Conservation (phyloP, 352 stramenopile species). For the Phytophthora meadii region DNA sequence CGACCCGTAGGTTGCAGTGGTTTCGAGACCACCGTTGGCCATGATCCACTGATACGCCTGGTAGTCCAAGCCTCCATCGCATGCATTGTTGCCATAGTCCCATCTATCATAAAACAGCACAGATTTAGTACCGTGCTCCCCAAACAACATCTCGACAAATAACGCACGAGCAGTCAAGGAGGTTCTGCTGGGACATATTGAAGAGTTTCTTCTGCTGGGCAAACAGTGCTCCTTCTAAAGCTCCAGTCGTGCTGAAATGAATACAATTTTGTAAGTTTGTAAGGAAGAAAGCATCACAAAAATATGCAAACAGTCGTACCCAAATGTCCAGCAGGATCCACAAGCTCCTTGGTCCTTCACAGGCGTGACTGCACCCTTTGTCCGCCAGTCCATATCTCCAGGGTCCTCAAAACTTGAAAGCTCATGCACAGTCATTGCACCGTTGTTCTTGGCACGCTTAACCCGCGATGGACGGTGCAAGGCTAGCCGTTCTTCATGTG, state of each 20-base stretch:
- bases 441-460: slow-evolving; percentile 71
- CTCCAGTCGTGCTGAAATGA: slow-evolving; percentile 70
- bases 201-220: slow-evolving; percentile 75
- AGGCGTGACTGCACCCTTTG: slow-evolving; percentile 85
- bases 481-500: slow-evolving; percentile 65
- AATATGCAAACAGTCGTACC: slow-evolving; percentile 32
- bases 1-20: slow-evolving; percentile 82
- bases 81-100: slow-evolving; percentile 92
- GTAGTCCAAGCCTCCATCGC: slow-evolving; percentile 90
- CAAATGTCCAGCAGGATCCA: slow-evolving; percentile 94
- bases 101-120: slow-evolving; percentile 51
- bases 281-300: slow-evolving; percentile 2
- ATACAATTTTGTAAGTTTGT: no score
- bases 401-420: slow-evolving; percentile 48
- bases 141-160: background rate
- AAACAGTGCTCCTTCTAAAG: slow-evolving; percentile 81
- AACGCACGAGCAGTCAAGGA: slow-evolving; percentile 91
- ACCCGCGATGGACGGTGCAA: slow-evolving; percentile 53
- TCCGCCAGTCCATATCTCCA: slow-evolving; percentile 88
- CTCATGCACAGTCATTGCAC: slow-evolving; percentile 54
- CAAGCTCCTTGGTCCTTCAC: slow-evolving; percentile 93
- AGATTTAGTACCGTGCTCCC: slow-evolving; percentile 5
- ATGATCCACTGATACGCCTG: slow-evolving; percentile 92
- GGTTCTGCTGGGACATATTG: slow-evolving; percentile 90
- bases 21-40: slow-evolving; percentile 77